These are phyloP conservation scores for Nakazawaea populi DNA, from an alignment of 805 yeast species.

Conservation along the genomic window DNA sequence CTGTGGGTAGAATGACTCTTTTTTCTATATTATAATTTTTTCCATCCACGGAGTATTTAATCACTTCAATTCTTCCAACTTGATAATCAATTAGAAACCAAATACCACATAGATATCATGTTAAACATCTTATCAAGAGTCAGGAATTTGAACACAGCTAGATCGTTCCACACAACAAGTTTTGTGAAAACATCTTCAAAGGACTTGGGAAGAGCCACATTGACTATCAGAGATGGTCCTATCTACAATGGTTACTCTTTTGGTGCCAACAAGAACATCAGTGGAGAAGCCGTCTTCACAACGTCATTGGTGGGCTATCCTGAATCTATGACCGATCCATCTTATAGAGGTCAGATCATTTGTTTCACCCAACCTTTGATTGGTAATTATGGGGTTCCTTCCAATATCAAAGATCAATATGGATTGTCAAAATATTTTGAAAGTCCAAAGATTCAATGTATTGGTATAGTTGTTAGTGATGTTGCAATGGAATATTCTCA, in stretches of 20 bases:
- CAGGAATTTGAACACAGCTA: constrained; percentile 19
- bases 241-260: constrained; percentile 89
- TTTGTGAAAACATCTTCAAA: constrained; percentile 20
- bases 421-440: constrained; percentile 88
- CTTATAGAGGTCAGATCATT: constrained; percentile 93
- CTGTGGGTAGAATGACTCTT: not conserved
- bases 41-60: not conserved
- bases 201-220: constrained; percentile 72
- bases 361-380: constrained; percentile 96
- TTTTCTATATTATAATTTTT: not conserved
- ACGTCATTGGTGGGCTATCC: constrained; percentile 98
- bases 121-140: constrained; percentile 16
- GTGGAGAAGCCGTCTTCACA: constrained; percentile 98
- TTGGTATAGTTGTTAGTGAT: constrained; percentile 94
- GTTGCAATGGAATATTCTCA: constrained; percentile 96
- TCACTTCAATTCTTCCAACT: not conserved
- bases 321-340: constrained; percentile 98
- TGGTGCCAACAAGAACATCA: constrained; percentile 87
- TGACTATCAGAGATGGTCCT: constrained; percentile 90
- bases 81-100: not conserved
- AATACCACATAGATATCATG: constrained; percentile 1
- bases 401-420: constrained; percentile 76
- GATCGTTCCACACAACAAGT: constrained; percentile 20
- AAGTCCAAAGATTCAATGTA: constrained; percentile 85
- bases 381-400: constrained; percentile 98